Evolutionary conservation across 345 rosid genomes (phyloP).

Genomic region (Mallotus nudiflorus): DNA sequence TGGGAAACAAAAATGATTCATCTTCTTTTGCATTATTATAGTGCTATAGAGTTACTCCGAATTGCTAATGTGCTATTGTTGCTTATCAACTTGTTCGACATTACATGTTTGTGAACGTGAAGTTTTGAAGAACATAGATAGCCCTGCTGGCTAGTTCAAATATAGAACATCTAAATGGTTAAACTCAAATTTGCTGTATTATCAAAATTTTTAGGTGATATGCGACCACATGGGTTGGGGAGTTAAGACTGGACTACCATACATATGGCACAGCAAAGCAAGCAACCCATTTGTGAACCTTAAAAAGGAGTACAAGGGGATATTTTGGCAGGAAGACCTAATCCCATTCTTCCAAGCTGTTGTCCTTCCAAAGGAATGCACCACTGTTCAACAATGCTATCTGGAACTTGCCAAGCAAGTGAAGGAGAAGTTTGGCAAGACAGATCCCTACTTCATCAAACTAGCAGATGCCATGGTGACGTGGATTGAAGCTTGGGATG

Average conservation of each 20-base stretch:
- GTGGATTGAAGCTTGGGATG: constrained; percentile 60
- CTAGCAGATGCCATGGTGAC: constrained; percentile 55
- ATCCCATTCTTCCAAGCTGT: constrained; percentile 50
- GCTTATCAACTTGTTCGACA: no score
- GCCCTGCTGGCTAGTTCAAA: no score
- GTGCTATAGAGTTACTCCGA: no score
- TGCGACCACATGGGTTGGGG: constrained; percentile 63
- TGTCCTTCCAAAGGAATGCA: constrained; percentile 46
- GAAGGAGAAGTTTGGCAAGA: constrained; percentile 40
- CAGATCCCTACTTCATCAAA: constrained; percentile 49
- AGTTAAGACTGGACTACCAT: constrained; percentile 47
- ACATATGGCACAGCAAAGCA: constrained; percentile 46
- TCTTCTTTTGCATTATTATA: no score
- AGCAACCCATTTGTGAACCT: constrained; percentile 47
- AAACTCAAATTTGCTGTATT: constrained; percentile 5
- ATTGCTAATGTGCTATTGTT: no score
- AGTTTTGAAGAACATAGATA: no score
- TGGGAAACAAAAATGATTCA: no score
- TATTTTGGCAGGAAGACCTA: constrained; percentile 48
- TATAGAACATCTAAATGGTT: no score
- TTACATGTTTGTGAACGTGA: neutral
- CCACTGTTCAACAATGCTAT: constrained; percentile 49
- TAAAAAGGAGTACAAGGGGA: constrained; percentile 43
- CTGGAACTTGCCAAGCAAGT: constrained; percentile 44
- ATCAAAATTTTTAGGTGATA: constrained; percentile 37